These are phyloP conservation scores for Groenewaldozyma tartarivorans DNA, from an alignment of 805 yeast genomes.

Conservation along the genomic window DNA sequence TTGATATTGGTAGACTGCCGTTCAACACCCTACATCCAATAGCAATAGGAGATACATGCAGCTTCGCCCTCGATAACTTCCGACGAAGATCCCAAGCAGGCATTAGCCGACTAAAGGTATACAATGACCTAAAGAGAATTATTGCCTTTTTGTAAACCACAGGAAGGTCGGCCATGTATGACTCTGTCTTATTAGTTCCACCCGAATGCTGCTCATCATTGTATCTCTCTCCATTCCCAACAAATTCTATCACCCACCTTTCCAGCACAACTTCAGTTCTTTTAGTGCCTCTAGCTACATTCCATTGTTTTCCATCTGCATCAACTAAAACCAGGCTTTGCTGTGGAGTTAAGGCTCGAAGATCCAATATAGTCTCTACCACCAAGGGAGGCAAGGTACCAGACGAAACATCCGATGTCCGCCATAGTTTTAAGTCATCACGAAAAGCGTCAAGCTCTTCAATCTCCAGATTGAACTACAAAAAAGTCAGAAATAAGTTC, in stretches of 20 bases:
- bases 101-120: slow-evolving; percentile 53
- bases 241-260: slow-evolving; percentile 81
- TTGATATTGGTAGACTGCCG: slow-evolving; percentile 68
- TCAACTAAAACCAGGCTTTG: slow-evolving; percentile 55
- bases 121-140: slow-evolving; percentile 62
- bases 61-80: slow-evolving; percentile 32
- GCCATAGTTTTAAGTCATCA: slow-evolving; percentile 63
- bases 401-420: slow-evolving; percentile 22
- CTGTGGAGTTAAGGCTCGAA: slow-evolving; percentile 44
- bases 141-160: slow-evolving; percentile 65
- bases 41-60: slow-evolving; percentile 31
- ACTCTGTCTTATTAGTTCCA: background rate
- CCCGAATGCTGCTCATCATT: background rate
- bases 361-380: slow-evolving; percentile 71
- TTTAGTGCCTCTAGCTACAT: slow-evolving; percentile 52
- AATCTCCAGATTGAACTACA: slow-evolving; percentile 33
- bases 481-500: slow-evolving; percentile 12
- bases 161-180: slow-evolving; percentile 42
- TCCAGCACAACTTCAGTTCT: slow-evolving; percentile 86
- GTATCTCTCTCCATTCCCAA: background rate
- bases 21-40: slow-evolving; percentile 55
- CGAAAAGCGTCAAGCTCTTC: slow-evolving; percentile 31
- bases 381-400: slow-evolving; percentile 65
- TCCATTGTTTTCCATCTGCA: slow-evolving; percentile 34
- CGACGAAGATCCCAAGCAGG: slow-evolving; percentile 60